Evolutionary conservation across 805 yeast genomes (phyloP).

Genomic region (Tetrapisispora phaffii): DNA sequence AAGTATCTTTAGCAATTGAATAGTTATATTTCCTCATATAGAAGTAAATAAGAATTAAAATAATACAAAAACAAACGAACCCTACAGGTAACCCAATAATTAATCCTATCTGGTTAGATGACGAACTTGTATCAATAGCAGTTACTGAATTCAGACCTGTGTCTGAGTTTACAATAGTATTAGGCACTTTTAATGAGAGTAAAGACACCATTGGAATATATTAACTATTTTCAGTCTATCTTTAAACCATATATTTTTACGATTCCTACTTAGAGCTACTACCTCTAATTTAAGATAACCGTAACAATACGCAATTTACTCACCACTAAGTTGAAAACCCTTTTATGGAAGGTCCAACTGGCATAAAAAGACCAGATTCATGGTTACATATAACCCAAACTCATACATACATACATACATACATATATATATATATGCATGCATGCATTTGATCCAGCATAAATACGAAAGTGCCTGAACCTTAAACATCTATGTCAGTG

Average conservation of each 20-base stretch:
- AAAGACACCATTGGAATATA: not conserved
- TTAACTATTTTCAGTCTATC: no score
- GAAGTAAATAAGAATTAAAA: slow-evolving; percentile 13
- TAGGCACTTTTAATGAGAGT: not conserved
- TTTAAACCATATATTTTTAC: no score
- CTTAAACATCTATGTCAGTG: not conserved
- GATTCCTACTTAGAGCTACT: not conserved
- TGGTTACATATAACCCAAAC: no score
- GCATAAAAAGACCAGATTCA: no score
- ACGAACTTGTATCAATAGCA: not conserved
- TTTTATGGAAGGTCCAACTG: no score
- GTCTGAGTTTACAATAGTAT: not conserved
- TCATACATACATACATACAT: no score
- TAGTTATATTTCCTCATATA: slow-evolving; percentile 7
- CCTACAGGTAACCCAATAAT: slow-evolving; percentile 28
- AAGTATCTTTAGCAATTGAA: slow-evolving; percentile 5
- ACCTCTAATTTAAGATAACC: no score
- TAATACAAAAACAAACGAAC: slow-evolving; percentile 17
- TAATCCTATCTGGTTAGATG: slow-evolving; percentile 15
- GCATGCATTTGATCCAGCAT: no score
- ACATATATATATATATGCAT: not conserved
- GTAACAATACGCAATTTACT: no score
- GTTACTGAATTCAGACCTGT: not conserved
- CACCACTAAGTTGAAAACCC: no score
- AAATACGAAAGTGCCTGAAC: not conserved